A percentile compares a stretch with the other conserved stretches of the same genome.
Evolutionary conservation across 2,329 filamentous ascomycete genomes (phyloP).

Genomic region (Alternaria infectoria): DNA sequence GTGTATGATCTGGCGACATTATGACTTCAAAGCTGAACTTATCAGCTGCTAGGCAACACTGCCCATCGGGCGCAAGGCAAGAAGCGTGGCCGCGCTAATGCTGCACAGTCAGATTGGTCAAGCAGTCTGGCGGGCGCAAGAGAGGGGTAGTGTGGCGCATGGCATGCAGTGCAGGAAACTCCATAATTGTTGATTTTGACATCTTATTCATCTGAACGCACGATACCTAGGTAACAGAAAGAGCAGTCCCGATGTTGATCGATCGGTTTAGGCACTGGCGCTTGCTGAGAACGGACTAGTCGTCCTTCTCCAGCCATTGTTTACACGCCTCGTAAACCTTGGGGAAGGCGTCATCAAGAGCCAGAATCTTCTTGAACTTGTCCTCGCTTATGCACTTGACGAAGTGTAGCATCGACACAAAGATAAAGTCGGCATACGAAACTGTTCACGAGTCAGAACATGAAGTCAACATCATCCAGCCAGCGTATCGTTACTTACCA

Average conservation of each 20-base stretch:
- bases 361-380: constrained; percentile 49
- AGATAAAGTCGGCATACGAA: constrained; percentile 58
- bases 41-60: background rate
- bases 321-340: constrained; percentile 49
- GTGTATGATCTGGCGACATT: background rate
- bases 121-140: background rate
- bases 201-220: background rate
- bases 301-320: constrained; percentile 50
- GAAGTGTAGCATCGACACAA: constrained; percentile 59
- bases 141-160: background rate
- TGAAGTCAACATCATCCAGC: background rate
- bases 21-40: background rate
- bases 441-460: constrained; percentile 25
- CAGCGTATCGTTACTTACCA: constrained; percentile 42
- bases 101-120: background rate
- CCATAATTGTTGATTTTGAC: background rate
- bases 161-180: background rate
- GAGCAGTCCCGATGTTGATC: background rate
- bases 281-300: constrained; percentile 19
- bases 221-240: background rate
- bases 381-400: constrained; percentile 45
- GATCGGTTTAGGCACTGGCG: background rate
- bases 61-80: background rate
- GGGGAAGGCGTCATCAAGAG: constrained; percentile 47
- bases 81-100: background rate